phyloP scores from a whole-genome alignment of 1,284 basidiomycete species.

The Ganoderma multipileum region DNA sequence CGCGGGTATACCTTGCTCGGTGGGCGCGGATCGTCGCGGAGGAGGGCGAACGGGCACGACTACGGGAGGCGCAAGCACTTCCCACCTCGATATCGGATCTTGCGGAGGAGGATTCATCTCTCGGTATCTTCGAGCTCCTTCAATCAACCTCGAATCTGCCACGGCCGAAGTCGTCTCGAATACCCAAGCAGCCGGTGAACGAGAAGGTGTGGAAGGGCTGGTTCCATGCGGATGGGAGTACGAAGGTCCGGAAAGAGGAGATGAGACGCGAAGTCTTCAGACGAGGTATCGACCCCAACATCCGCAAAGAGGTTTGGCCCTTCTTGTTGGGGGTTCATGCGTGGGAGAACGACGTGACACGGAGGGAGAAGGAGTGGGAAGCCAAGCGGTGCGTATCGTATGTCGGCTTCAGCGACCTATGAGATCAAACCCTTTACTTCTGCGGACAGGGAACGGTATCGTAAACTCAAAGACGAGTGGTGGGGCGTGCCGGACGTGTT shows the following conservation, averaged over 20 bases:
- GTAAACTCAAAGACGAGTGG: slow-evolving; percentile 79
- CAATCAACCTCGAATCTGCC: slow-evolving; percentile 81
- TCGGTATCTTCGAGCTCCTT: slow-evolving; percentile 91
- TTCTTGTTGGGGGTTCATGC: slow-evolving; percentile 86
- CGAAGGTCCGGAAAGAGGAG: slow-evolving; percentile 69
- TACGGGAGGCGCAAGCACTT: slow-evolving; percentile 74
- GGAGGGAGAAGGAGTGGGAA: slow-evolving; percentile 64
- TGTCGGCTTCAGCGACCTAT: background rate
- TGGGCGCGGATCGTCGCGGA: slow-evolving; percentile 98
- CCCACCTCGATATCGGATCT: slow-evolving; percentile 54
- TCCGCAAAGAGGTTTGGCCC: slow-evolving; percentile 86
- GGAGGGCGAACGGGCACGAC: slow-evolving; percentile 88
- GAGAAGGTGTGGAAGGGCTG: slow-evolving; percentile 73
- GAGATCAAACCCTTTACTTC: background rate
- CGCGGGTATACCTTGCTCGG: slow-evolving; percentile 93
- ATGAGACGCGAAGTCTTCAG: slow-evolving; percentile 81
- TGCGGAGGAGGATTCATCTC: slow-evolving; percentile 73
- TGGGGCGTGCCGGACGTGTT: slow-evolving; percentile 82
- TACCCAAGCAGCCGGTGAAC: slow-evolving; percentile 76
- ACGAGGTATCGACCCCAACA: slow-evolving; percentile 64
- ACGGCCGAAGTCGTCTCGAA: slow-evolving; percentile 75
- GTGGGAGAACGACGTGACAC: slow-evolving; percentile 71
- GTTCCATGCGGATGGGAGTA: slow-evolving; percentile 75
- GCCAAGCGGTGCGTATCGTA: slow-evolving; percentile 61
- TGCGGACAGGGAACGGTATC: slow-evolving; percentile 66